Evolutionary conservation across 495 filamentous ascomycete species (phyloP).

Genomic region (Thermochaetoides thermophila): DNA sequence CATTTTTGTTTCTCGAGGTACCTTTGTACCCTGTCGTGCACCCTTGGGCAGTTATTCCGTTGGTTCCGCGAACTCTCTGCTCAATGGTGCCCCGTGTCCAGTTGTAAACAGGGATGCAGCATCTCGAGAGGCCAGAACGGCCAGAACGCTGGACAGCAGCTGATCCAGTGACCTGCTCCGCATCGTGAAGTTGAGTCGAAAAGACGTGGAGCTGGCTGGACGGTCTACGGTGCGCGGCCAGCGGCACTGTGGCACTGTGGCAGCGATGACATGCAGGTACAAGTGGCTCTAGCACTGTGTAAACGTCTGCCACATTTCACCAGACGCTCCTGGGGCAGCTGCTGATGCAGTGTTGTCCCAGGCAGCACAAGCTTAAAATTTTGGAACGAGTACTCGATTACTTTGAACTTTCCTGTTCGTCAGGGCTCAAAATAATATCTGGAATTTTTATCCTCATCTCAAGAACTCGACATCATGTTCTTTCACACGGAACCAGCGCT

Average conservation of each 20-base stretch:
- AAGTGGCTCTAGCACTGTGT: too few relatives aligned
- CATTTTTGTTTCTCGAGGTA: too few relatives aligned
- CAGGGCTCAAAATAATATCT: too few relatives aligned
- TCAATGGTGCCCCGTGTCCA: background rate
- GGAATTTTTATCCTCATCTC: too few relatives aligned
- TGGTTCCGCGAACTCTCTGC: background rate
- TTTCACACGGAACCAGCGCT: too few relatives aligned
- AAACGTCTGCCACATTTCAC: too few relatives aligned
- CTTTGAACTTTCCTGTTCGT: too few relatives aligned
- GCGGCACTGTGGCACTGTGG: background rate
- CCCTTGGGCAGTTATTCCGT: background rate
- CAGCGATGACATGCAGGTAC: background rate
- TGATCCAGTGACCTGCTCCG: background rate
- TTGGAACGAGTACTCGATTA: too few relatives aligned
- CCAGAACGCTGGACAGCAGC: constrained; percentile 1
- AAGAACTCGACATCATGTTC: too few relatives aligned
- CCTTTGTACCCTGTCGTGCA: background rate
- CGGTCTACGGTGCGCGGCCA: background rate
- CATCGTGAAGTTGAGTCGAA: background rate
- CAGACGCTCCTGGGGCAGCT: too few relatives aligned
- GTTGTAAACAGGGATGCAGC: constrained; percentile 1
- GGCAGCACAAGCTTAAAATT: too few relatives aligned
- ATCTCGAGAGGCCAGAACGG: background rate
- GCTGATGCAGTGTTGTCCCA: too few relatives aligned
- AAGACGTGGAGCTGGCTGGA: background rate